Percentiles rank a stretch among this genome's conserved stretches.
Conservation (phyloP, 495 filamentous ascomycete species). For the Aspergillus funiculosus region DNA sequence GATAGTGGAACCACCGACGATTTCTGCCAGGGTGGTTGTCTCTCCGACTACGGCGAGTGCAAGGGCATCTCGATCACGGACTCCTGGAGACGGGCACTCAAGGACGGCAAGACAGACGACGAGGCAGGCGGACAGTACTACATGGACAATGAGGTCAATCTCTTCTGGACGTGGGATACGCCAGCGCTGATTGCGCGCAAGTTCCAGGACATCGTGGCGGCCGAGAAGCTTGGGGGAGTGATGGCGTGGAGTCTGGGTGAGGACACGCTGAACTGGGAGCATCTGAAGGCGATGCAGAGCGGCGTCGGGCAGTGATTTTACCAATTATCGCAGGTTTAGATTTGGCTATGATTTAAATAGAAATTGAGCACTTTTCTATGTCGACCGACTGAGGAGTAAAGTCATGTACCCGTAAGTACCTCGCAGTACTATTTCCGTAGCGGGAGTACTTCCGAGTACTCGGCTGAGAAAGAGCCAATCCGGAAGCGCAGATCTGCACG, state of each 20-base stretch:
- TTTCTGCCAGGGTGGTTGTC: slow-evolving; percentile 35
- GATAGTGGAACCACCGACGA: slow-evolving; percentile 28
- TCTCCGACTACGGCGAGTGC: slow-evolving; percentile 40
- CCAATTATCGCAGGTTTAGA: no score
- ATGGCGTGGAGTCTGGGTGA: slow-evolving; percentile 73
- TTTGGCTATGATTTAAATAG: background rate
- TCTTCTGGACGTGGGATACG: slow-evolving; percentile 77
- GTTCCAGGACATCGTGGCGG: slow-evolving; percentile 53
- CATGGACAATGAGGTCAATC: slow-evolving; percentile 51
- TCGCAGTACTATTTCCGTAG: no score
- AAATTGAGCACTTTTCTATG: no score
- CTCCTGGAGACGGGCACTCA: slow-evolving; percentile 45
- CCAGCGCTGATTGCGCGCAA: slow-evolving; percentile 56
- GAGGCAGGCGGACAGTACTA: slow-evolving; percentile 62
- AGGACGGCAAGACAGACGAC: slow-evolving; percentile 52
- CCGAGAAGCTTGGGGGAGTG: slow-evolving; percentile 58
- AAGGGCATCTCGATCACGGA: slow-evolving; percentile 35
- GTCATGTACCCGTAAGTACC: no score
- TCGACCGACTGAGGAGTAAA: no score
- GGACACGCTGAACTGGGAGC: slow-evolving; percentile 54
- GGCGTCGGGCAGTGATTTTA: slow-evolving; percentile 29
- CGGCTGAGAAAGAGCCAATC: slow-evolving; percentile 10
- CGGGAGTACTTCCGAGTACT: background rate
- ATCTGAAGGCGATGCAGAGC: slow-evolving; percentile 53
- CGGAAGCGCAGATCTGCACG: slow-evolving; percentile 7